Conservation (phyloP, 441 rosid species). For the Flueggea neowawraea region DNA sequence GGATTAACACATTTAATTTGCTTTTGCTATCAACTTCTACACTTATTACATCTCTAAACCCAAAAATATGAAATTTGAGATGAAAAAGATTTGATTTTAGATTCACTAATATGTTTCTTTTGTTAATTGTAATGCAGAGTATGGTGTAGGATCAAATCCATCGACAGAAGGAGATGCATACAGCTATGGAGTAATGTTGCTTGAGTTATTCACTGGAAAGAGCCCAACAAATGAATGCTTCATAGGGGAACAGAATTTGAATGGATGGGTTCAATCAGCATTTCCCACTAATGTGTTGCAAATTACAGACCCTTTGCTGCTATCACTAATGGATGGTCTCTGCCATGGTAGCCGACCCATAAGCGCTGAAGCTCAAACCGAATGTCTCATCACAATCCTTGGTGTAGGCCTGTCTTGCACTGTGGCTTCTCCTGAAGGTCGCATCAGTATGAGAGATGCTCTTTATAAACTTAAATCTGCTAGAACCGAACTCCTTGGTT, state of each 20-base stretch:
- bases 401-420: slow-evolving; percentile 41
- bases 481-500: slow-evolving; percentile 7
- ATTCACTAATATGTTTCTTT: too few relatives aligned
- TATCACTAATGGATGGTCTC: background rate
- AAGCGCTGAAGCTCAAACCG: slow-evolving; percentile 11
- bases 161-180: slow-evolving; percentile 48
- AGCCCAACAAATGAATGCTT: slow-evolving; percentile 40
- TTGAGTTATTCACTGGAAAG: slow-evolving; percentile 45
- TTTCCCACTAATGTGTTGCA: slow-evolving; percentile 13
- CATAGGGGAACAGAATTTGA: slow-evolving; percentile 24
- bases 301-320: slow-evolving; percentile 35
- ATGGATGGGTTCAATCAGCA: slow-evolving; percentile 32
- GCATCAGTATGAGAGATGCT: slow-evolving; percentile 37
- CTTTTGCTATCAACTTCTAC: too few relatives aligned
- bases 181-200: slow-evolving; percentile 50
- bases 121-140: slow-evolving; percentile 24
- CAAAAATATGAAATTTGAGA: too few relatives aligned
- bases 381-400: slow-evolving; percentile 29
- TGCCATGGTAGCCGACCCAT: background rate
- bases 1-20: too few relatives aligned
- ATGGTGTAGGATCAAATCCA: slow-evolving; percentile 40
- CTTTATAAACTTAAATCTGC: slow-evolving; percentile 22
- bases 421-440: slow-evolving; percentile 24
- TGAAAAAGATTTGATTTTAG: background rate
- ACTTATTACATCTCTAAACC: too few relatives aligned